phyloP scores from a whole-genome alignment of 2,329 filamentous ascomycete species.

The Verticillium zaregamsianum region DNA sequence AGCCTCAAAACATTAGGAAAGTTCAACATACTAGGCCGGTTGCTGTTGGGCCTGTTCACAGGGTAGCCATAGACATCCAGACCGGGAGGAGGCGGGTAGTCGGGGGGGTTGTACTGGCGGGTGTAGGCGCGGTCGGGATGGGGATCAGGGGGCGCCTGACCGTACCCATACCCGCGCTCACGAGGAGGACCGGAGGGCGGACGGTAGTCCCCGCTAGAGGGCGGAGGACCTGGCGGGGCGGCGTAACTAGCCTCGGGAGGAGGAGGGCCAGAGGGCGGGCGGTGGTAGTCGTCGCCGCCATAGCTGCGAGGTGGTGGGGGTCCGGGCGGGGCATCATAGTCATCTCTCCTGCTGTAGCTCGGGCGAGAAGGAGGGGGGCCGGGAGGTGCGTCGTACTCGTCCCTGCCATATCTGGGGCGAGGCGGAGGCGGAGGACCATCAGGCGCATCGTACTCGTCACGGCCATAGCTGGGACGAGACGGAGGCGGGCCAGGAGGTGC shows the following conservation, averaged over 20 bases:
- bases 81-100: conserved; percentile 35
- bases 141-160: conserved; percentile 16
- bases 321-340: background rate
- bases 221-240: conserved; percentile 4
- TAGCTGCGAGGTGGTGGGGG: background rate
- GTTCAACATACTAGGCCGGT: conserved; percentile 4
- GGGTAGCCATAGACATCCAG: conserved; percentile 46
- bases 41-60: conserved; percentile 12
- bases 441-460: background rate
- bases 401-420: background rate
- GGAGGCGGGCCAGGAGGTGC: conserved; percentile 3
- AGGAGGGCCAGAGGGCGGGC: conserved; percentile 4
- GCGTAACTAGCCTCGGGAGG: conserved; percentile 10
- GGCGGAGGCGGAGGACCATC: background rate
- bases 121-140: conserved; percentile 15
- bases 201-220: conserved; percentile 15
- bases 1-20: background rate
- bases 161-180: conserved; percentile 20
- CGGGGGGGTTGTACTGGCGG: conserved; percentile 22
- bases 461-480: background rate
- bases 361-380: background rate
- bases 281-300: background rate
- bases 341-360: background rate
- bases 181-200: conserved; percentile 21
- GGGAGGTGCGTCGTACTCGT: background rate